These are phyloP conservation scores for Ophiosphaerella herpotricha DNA, from an alignment of 2,329 filamentous ascomycete species.

Conservation along the genomic window DNA sequence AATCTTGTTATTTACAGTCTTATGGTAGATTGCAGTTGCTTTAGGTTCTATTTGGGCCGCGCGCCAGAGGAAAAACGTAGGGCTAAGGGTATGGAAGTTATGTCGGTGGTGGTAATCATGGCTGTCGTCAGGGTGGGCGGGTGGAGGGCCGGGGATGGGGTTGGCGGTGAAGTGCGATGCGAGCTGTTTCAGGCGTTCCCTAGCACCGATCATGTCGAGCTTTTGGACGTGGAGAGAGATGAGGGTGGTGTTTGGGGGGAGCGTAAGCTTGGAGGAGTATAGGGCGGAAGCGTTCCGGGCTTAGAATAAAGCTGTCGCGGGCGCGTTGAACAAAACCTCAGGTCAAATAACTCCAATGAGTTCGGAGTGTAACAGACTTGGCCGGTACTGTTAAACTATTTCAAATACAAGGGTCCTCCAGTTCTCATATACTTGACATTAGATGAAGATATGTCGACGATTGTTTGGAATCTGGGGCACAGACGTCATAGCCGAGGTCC, in stretches of 20 bases:
- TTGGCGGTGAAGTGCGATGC: constrained; percentile 44
- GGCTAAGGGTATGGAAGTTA: constrained; percentile 79
- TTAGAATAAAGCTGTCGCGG: not conserved
- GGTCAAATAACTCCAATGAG: too few relatives aligned
- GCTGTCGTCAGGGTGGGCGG: constrained; percentile 44
- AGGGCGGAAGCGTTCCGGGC: constrained; percentile 5
- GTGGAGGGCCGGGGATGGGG: constrained; percentile 37
- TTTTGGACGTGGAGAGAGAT: not conserved
- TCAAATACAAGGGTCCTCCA: not conserved
- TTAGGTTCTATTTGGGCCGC: constrained; percentile 87
- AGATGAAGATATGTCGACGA: constrained; percentile 2
- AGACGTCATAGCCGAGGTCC: constrained; percentile 36
- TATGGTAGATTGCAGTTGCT: constrained; percentile 78
- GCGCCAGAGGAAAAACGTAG: constrained; percentile 83
- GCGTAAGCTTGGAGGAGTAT: not conserved
- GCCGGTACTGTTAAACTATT: too few relatives aligned
- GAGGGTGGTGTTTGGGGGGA: not conserved
- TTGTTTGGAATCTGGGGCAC: constrained; percentile 26
- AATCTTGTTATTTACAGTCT: constrained; percentile 75
- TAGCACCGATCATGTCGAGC: constrained; percentile 13
- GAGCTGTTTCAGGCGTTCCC: constrained; percentile 42
- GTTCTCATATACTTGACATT: not conserved
- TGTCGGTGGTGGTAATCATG: constrained; percentile 52
- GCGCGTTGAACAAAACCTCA: too few relatives aligned
- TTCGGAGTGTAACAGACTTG: too few relatives aligned